These are phyloP conservation scores for Botrytis byssoidea DNA, from an alignment of 2,329 filamentous ascomycete species.

Conservation along the genomic window DNA sequence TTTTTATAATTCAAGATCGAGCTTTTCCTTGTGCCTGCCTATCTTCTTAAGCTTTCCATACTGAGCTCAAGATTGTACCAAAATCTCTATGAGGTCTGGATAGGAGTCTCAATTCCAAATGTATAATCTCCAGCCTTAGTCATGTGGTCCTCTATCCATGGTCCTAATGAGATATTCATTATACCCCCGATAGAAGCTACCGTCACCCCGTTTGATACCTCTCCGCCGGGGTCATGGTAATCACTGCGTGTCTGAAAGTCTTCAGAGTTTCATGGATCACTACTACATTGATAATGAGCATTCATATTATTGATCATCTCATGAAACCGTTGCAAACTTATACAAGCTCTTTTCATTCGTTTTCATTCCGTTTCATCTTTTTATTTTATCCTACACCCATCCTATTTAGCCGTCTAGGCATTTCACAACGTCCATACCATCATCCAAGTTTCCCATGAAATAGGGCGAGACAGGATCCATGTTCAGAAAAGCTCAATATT, in stretches of 20 bases:
- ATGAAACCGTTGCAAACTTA: not conserved
- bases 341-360: not conserved
- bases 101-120: no score
- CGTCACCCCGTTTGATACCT: not conserved
- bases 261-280: not conserved
- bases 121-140: not conserved
- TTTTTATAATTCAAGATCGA: not conserved
- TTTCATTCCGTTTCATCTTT: not conserved
- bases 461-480: not conserved
- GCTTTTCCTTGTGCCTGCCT: not conserved
- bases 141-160: not conserved
- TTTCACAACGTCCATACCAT: not conserved
- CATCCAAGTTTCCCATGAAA: not conserved
- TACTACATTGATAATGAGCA: not conserved
- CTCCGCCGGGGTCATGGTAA: not conserved
- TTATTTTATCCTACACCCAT: not conserved
- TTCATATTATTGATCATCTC: not conserved
- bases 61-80: not conserved
- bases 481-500: constrained; percentile 2
- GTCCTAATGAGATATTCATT: not conserved
- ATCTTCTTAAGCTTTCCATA: not conserved
- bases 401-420: not conserved
- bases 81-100: not conserved
- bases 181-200: not conserved
- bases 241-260: constrained; percentile 2